A percentile compares a stretch with the other conserved stretches of the same genome.
phyloP scores from a whole-genome alignment of 2,329 filamentous ascomycete genomes.

The Ampelomyces quisqualis region DNA sequence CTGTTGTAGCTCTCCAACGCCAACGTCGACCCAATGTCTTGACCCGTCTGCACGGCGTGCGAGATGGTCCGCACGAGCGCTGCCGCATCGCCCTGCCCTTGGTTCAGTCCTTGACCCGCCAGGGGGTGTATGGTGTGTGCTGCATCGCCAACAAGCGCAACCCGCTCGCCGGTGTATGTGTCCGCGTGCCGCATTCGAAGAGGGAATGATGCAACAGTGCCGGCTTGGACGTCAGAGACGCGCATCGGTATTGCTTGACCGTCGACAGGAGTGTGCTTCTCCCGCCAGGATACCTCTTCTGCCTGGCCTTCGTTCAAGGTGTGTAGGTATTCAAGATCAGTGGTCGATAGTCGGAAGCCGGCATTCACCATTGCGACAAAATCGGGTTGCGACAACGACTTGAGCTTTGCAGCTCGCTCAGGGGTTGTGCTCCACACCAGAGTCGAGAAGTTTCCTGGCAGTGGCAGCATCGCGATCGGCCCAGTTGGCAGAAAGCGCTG shows the following conservation, averaged over 20 bases:
- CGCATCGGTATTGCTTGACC: conserved; percentile 59
- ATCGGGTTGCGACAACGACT: conserved; percentile 68
- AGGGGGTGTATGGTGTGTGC: conserved; percentile 95
- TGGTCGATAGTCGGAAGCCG: conserved; percentile 77
- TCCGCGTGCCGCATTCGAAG: conserved; percentile 91
- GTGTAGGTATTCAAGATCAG: conserved; percentile 83
- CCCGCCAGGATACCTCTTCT: conserved; percentile 82
- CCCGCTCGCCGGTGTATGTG: conserved; percentile 84
- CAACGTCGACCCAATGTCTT: conserved; percentile 79
- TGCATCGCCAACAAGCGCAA: conserved; percentile 89
- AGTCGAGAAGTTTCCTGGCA: conserved; percentile 79
- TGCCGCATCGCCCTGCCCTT: conserved; percentile 85
- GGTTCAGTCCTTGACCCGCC: conserved; percentile 90
- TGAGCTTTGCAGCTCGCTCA: conserved; percentile 73
- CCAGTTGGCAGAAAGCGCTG: conserved; percentile 93
- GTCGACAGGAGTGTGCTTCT: conserved; percentile 64
- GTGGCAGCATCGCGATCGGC: conserved; percentile 84
- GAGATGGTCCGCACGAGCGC: conserved; percentile 73
- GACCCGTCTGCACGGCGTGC: conserved; percentile 75
- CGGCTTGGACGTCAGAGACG: conserved; percentile 71
- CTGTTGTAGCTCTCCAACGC: conserved; percentile 78
- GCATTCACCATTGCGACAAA: conserved; percentile 90
- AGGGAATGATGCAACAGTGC: conserved; percentile 84
- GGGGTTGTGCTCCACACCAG: conserved; percentile 95
- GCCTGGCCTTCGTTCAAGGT: conserved; percentile 54